Conservation (phyloP, 345 rosid species). For the Sapria himalayana region DNA sequence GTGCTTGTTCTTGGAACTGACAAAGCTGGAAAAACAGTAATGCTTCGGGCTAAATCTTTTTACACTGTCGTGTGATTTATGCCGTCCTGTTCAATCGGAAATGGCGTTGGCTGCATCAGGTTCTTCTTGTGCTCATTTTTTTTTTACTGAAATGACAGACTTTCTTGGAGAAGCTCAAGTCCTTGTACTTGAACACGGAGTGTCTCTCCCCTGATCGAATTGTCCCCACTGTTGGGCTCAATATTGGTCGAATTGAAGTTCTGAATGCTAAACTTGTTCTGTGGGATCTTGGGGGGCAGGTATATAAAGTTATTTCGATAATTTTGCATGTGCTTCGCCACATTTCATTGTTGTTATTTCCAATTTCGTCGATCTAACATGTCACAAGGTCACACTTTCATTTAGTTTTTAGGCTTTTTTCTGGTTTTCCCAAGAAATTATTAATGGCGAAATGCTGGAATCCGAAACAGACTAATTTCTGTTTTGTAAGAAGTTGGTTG, state of each 20-base stretch:
- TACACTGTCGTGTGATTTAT: background rate
- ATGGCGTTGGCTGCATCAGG: background rate
- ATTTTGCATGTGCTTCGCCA: too few relatives aligned
- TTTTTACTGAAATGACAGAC: constrained; percentile 24
- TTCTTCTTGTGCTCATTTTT: constrained; percentile 4
- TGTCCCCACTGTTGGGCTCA: constrained; percentile 97
- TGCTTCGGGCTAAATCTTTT: constrained; percentile 1
- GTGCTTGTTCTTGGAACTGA: constrained; percentile 95
- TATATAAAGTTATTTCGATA: constrained; percentile 16
- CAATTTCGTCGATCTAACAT: too few relatives aligned
- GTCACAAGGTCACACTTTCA: too few relatives aligned
- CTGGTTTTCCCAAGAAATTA: too few relatives aligned
- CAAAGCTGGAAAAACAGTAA: constrained; percentile 94
- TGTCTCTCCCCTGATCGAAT: constrained; percentile 95
- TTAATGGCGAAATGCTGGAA: too few relatives aligned
- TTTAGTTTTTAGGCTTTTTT: too few relatives aligned
- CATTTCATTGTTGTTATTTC: too few relatives aligned
- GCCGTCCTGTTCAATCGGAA: background rate
- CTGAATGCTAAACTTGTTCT: constrained; percentile 68
- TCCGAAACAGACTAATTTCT: too few relatives aligned
- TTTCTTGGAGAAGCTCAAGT: constrained; percentile 83
- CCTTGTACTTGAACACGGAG: constrained; percentile 53
- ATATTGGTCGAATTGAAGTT: constrained; percentile 76
- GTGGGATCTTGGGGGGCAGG: constrained; percentile 99
- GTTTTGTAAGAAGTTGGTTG: too few relatives aligned